phyloP scores from a whole-genome alignment of 1,284 basidiomycete genomes.

The Moesziomyces sp. region DNA sequence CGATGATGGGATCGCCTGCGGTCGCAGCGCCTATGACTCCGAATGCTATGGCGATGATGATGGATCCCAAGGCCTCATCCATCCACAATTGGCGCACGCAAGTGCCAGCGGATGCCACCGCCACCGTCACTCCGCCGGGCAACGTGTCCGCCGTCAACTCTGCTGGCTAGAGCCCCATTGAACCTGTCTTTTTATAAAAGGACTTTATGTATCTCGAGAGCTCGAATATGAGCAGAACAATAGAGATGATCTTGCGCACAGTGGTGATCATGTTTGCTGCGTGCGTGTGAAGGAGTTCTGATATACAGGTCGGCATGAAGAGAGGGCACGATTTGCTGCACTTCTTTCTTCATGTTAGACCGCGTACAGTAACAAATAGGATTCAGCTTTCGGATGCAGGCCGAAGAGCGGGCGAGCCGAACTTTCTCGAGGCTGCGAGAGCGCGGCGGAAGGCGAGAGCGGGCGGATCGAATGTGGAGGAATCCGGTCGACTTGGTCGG shows the following conservation, averaged over 20 bases:
- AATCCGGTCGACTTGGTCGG: constrained; percentile 6
- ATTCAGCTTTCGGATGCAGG: background rate
- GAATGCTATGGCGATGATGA: constrained; percentile 36
- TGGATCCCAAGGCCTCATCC: constrained; percentile 47
- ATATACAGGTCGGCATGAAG: no score
- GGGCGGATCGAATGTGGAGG: constrained; percentile 36
- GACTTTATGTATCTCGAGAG: no score
- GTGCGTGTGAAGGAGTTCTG: no score
- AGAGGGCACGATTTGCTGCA: no score
- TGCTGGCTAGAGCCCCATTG: background rate
- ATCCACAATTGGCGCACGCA: constrained; percentile 54
- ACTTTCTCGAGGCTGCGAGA: constrained; percentile 28
- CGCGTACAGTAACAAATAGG: no score
- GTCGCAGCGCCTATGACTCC: constrained; percentile 20
- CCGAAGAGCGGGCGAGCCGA: constrained; percentile 1
- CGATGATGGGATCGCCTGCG: constrained; percentile 25
- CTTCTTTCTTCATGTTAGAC: no score
- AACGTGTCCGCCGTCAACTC: constrained; percentile 34
- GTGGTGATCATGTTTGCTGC: no score
- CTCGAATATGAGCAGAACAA: no score
- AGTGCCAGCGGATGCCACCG: constrained; percentile 45
- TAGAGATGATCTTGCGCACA: no score
- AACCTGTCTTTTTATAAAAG: background rate
- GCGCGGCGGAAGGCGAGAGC: constrained; percentile 20
- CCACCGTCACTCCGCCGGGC: constrained; percentile 30